phyloP scores from a whole-genome alignment of 2,329 filamentous ascomycete genomes.

The Cordyceps pruinosa region DNA sequence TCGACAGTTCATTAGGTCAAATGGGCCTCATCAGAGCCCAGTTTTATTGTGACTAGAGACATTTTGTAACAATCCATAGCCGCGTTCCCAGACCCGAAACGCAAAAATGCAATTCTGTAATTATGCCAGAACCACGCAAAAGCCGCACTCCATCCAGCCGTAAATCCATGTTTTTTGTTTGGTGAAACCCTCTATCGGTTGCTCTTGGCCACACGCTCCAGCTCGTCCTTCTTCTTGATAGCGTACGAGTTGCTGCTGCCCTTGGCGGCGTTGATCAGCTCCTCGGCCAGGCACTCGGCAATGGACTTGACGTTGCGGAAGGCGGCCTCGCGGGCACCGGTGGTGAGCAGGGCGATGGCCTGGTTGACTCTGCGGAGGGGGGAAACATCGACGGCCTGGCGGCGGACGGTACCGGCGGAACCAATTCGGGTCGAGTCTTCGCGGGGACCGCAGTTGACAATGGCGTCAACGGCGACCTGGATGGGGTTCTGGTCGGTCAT shows the following conservation, averaged over 20 bases:
- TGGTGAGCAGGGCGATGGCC: constrained; percentile 97
- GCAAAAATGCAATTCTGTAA: constrained; percentile 41
- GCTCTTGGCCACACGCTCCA: constrained; percentile 99
- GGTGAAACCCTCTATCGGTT: constrained; percentile 79
- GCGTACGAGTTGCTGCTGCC: constrained; percentile 99
- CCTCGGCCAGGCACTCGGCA: constrained; percentile 98
- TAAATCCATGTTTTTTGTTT: constrained; percentile 17
- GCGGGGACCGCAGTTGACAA: constrained; percentile 99
- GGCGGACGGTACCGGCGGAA: constrained; percentile 98
- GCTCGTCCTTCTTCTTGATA: constrained; percentile 99
- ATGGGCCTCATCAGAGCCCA: constrained; percentile 25
- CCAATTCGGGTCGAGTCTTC: constrained; percentile 99
- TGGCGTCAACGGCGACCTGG: constrained; percentile 98
- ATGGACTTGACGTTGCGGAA: constrained; percentile 99
- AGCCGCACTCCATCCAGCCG: constrained; percentile 33
- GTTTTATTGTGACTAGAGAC: constrained; percentile 39
- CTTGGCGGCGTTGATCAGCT: constrained; percentile 99
- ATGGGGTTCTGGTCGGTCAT: constrained; percentile 99
- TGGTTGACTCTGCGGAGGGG: constrained; percentile 99
- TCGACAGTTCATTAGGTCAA: constrained; percentile 2
- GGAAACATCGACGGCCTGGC: constrained; percentile 99
- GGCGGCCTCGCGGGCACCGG: constrained; percentile 94
- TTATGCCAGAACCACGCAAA: constrained; percentile 40
- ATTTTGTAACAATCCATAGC: constrained; percentile 35
- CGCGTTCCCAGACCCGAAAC: constrained; percentile 40